Base-by-base conservation (phyloP, 257 asterid species). In the Misopates orontium region DNA sequence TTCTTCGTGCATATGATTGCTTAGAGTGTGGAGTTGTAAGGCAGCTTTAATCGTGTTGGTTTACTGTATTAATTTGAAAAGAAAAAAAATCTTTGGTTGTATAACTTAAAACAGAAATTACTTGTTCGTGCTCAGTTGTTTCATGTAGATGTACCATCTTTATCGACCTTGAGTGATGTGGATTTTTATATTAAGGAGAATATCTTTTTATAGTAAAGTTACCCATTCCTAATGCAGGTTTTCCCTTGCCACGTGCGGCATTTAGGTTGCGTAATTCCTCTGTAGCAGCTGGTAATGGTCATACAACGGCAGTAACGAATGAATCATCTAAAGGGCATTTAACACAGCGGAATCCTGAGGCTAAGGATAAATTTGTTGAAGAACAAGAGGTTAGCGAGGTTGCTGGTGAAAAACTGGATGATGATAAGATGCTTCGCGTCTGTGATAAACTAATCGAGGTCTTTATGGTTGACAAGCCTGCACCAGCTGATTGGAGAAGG, bases 401-500 rank as follows among this genome's bases (percentile, higher is more conserved):
- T 45, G 60, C 58, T 69, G 56, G 39, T 76, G 95, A 82, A 41
- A 73, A 67, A 41, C 11, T 70, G 76, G 88, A 78, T 75, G 87
- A 77, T 39, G 62, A 59, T 42, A 86, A 88, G 71, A 88, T 86
- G 96, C 59, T 62, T 59, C 86, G 88, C 13, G 79, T 90, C 39
- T 90, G 95, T 48, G 89, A 94, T 78, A 88, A 88, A 68, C 79
- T 94, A 54, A 90, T 94, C 65, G 87, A 77, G 55, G 91, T 94
- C 45, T 94, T 94, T 75, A 67, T 86, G 95, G 84, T 90, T 45
- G 97, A 94, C 76, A 90, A 88, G 83, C 91, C 99, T 31, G 78
- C 85, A 10, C 87, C 99, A 48, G 74, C 84, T 64, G 97, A 90
- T 70, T 94, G 99, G 99, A 80, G 95, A 80, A 85, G 82, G 75